A percentile compares a stretch with the other conserved stretches of the same genome.
These are phyloP conservation scores for Amphicarpaea edgeworthii DNA, from an alignment of 306 rosid genomes.

Conservation along the genomic window DNA sequence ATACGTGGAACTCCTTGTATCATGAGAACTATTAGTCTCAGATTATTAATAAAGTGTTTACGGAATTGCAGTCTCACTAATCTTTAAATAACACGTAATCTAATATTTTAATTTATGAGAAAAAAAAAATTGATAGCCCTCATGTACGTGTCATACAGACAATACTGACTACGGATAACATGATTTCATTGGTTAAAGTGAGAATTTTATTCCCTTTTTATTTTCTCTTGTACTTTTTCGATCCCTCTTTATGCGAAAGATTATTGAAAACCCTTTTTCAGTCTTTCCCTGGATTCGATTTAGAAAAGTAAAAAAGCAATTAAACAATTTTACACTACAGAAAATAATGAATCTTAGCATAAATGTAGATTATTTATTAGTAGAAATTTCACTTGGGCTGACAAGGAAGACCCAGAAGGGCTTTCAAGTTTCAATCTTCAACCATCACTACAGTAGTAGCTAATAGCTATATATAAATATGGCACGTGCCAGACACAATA, in stretches of 20 bases:
- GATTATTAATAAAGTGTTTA: too few relatives aligned
- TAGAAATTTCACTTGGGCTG: conserved; percentile 10
- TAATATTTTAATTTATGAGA: too few relatives aligned
- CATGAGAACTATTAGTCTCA: too few relatives aligned
- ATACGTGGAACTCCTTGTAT: not conserved
- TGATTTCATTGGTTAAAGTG: not conserved
- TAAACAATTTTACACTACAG: not conserved
- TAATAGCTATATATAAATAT: too few relatives aligned
- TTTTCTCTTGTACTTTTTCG: not conserved
- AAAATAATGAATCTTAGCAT: not conserved
- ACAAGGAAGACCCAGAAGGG: conserved; percentile 22
- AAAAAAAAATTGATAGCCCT: too few relatives aligned
- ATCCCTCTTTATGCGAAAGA: not conserved
- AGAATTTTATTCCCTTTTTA: not conserved
- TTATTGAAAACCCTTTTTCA: not conserved
- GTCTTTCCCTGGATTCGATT: not conserved
- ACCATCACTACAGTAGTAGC: conserved; percentile 15
- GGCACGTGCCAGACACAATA: not conserved
- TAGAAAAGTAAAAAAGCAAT: not conserved
- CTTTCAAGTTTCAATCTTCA: conserved; percentile 39
- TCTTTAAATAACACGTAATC: too few relatives aligned
- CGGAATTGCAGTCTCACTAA: too few relatives aligned
- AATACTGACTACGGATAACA: too few relatives aligned
- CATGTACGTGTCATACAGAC: too few relatives aligned
- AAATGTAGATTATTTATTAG: conserved; percentile 32